Evolutionary conservation across 108 stramenopile genomes (phyloP), one percentile per base, ranked within the genome.

Genomic region (Phaeodactylum tricornutum): DNA sequence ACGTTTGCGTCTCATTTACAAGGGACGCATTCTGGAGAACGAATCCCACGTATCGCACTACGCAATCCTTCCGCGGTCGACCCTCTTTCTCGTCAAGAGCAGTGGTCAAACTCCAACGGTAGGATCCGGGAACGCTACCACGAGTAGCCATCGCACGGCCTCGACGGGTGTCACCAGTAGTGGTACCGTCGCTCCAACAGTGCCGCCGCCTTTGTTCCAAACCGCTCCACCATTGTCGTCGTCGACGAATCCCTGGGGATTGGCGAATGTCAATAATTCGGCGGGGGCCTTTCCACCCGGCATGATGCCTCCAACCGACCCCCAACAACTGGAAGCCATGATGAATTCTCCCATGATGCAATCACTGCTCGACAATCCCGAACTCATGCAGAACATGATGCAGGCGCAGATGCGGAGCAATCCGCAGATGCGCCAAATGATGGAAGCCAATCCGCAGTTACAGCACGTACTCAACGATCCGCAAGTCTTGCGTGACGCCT

Each of bases 1-100:
- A 11, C 61, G 84, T 8, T 94, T 94, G 63, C 73, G 93, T 33
- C 65, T 97, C 42, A 87, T 97, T 37, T 88, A 77, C 78, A 94
- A 92, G 68, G 96, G 96, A 36, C 66, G 91, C 15, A 93, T 94
- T 30, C 55, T 97, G n/a, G 92, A 94, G 29, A 67, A 83, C 21
- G 52, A 62, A 8, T 71, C 74, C 12, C 53, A 58, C 4, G 44
- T 81, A 39, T 37, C 38, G 4, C 82, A 84, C 54, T 85, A 86
- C 61, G 79, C 66, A 0, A 67, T 81, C 20, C 59, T 71, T 8
- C 40, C 67, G 3, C 36, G 59, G 21, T 42, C 62, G 0, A 79
- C 79, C 1, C 34, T 85, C 9, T 76, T 83, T 67, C 50, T 88
- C 44, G 81, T 85, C 43, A 66, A 79, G 56, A 71, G 78, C 25